Evolutionary conservation across 2,329 filamentous ascomycete species (phyloP), one percentile per base, ranked within the genome.

Genomic region (Bimuria novae-zelandiae): DNA sequence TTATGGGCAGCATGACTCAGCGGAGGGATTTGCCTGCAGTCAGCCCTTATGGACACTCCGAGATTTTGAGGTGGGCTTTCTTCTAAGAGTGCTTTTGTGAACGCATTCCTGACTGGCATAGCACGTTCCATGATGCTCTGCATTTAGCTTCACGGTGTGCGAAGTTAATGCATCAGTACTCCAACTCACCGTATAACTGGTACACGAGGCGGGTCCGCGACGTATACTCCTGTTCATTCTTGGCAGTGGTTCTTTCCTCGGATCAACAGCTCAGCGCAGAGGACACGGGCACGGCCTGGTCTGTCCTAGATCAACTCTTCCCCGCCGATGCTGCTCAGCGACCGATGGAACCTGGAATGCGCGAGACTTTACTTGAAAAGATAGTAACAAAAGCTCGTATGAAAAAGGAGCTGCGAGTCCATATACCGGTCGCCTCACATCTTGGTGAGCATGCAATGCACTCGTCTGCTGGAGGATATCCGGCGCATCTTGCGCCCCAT

Each of bases 291-390:
- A 25, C 53, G 7, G 58, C 56, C 6, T 61, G 56, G 52, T 35
- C 54, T 17, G 47, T 57, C 19, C 25, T 64, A 16, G 52, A 59
- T 25, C 62, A 64, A 37, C 58, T 64, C n/a, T 64, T 57, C 44
- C 50, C 56, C 8, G 30, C 48, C 7, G 55, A 62, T 37, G 14
- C 37, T 39, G 43, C 40, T 12, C 51, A 52, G 6, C 42, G 42
- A 33, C 16, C 47, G 5, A 41, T 52, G 17, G 59, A 63, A 23
- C 41, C 51, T 23, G 52, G 45, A 19, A 21, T 61, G 39, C 42
- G 41, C 16, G 30, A 47, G 8, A 59, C 44, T 22, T 27, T 54
- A 11, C 45, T 63, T n/a, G 55, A 53, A 7, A 59, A 54, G 21
- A 44, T 58, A 11, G 32, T 62, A 10, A 14, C 37, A 10, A 53